phyloP scores from a whole-genome alignment of 1,139 yeast species.

The Debaryomycetaceae sp. region DNA sequence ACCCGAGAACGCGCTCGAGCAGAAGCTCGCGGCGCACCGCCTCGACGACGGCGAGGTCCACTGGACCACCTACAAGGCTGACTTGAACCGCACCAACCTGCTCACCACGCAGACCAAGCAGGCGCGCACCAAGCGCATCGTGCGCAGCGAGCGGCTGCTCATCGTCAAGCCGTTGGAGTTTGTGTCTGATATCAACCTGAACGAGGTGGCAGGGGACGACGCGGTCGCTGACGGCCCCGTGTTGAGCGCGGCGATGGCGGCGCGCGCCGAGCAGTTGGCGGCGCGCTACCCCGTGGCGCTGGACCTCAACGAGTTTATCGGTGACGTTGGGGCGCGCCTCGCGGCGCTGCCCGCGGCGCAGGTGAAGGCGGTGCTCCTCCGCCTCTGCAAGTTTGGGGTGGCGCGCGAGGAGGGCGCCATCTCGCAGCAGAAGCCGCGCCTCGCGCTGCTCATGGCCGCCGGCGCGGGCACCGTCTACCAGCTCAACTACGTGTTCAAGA shows the following conservation, averaged over 20 bases:
- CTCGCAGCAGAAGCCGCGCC: constrained; percentile 38
- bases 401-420: constrained; percentile 37
- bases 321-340: constrained; percentile 43
- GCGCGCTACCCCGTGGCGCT: constrained; percentile 22
- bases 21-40: constrained; percentile 21
- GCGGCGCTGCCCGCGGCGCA: constrained; percentile 31
- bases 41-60: constrained; percentile 20
- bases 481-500: constrained; percentile 69
- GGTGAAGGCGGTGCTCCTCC: constrained; percentile 36
- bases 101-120: constrained; percentile 67
- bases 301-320: constrained; percentile 42
- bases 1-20: constrained; percentile 22
- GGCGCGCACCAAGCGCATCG: constrained; percentile 61
- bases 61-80: constrained; percentile 43
- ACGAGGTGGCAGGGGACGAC: constrained; percentile 31
- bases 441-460: constrained; percentile 30
- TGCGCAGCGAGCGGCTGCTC: constrained; percentile 61
- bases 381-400: constrained; percentile 36
- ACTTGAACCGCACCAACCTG: constrained; percentile 73
- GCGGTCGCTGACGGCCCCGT: constrained; percentile 15
- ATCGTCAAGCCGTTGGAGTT: constrained; percentile 69
- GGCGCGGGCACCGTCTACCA: constrained; percentile 62
- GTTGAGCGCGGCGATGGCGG: constrained; percentile 9
- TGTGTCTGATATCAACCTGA: constrained; percentile 47
- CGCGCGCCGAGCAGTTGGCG: constrained; percentile 18